Percentiles rank a stretch among this genome's conserved stretches.
Conservation (phyloP, 192 early-diverging fungal genomes). For the Backusella mclennaniae region DNA sequence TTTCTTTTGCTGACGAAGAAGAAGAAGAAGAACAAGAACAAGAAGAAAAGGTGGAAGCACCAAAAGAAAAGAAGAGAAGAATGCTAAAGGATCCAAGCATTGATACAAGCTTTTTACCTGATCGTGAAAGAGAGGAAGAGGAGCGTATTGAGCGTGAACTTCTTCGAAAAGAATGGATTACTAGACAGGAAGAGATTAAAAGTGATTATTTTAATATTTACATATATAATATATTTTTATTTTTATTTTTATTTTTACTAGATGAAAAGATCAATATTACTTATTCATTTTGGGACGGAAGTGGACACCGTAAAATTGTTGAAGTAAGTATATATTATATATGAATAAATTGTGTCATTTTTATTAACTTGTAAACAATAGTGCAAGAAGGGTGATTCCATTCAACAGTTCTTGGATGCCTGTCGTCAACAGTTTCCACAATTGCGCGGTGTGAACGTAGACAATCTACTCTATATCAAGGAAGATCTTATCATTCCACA, state of each 20-base stretch:
- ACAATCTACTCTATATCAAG: constrained; percentile 90
- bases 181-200: constrained; percentile 81
- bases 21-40: constrained; percentile 48
- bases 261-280: constrained; percentile 81
- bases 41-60: constrained; percentile 31
- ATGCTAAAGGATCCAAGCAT: constrained; percentile 84
- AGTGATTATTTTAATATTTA: constrained; percentile 34
- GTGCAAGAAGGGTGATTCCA: constrained; percentile 85
- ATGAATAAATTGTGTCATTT: no score
- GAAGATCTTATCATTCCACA: constrained; percentile 97
- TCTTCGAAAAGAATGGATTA: constrained; percentile 80
- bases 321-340: constrained; percentile 37
- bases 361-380: neutral
- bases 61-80: constrained; percentile 42
- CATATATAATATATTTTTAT: neutral
- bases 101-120: constrained; percentile 92
- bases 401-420: constrained; percentile 82
- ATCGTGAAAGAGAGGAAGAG: constrained; percentile 79
- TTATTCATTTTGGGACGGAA: constrained; percentile 96
- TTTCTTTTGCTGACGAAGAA: constrained; percentile 76
- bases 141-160: constrained; percentile 73
- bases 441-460: constrained; percentile 75
- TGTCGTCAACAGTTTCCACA: constrained; percentile 83
- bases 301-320: constrained; percentile 86
- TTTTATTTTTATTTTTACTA: constrained; percentile 4